A percentile compares a stretch with the other conserved stretches of the same genome.
Conservation (phyloP, 495 filamentous ascomycete genomes). For the Lophium mytilinum region DNA sequence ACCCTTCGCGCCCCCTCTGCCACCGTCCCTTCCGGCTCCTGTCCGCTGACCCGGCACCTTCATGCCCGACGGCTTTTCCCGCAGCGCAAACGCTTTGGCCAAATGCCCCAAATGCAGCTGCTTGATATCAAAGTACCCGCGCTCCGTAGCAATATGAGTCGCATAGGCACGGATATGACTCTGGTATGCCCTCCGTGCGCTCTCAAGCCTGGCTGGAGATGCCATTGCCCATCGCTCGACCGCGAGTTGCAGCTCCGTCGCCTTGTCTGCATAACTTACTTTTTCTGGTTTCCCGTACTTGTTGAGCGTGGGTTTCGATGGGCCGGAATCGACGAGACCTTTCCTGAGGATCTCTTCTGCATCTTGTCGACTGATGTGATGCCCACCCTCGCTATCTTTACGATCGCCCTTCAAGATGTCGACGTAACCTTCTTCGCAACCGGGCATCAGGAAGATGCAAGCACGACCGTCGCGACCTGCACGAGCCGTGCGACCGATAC, state of each 20-base stretch:
- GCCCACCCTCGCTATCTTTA: conserved; percentile 46
- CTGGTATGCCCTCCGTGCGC: conserved; percentile 74
- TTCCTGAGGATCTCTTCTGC: conserved; percentile 55
- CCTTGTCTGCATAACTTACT: conserved; percentile 56
- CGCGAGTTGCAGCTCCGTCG: conserved; percentile 70
- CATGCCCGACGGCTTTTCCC: conserved; percentile 82
- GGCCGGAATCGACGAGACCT: conserved; percentile 43
- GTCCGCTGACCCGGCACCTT: conserved; percentile 55
- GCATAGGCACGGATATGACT: conserved; percentile 92
- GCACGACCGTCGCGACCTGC: conserved; percentile 85
- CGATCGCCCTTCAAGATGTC: conserved; percentile 56
- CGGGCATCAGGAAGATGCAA: conserved; percentile 80
- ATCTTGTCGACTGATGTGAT: conserved; percentile 42
- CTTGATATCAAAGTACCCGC: conserved; percentile 79
- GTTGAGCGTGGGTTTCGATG: conserved; percentile 15
- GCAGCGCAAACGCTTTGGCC: conserved; percentile 83
- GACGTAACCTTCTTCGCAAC: conserved; percentile 83
- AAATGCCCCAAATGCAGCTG: conserved; percentile 84
- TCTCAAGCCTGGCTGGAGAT: conserved; percentile 52
- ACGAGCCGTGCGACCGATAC: conserved; percentile 89
- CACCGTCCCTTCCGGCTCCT: conserved; percentile 32
- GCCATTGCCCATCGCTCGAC: conserved; percentile 63
- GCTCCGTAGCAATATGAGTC: conserved; percentile 79
- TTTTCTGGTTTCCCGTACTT: conserved; percentile 27
- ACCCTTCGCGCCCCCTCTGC: conserved; percentile 28